Conservation (phyloP, 345 rosid genomes). For the Rhodamnia argentea region DNA sequence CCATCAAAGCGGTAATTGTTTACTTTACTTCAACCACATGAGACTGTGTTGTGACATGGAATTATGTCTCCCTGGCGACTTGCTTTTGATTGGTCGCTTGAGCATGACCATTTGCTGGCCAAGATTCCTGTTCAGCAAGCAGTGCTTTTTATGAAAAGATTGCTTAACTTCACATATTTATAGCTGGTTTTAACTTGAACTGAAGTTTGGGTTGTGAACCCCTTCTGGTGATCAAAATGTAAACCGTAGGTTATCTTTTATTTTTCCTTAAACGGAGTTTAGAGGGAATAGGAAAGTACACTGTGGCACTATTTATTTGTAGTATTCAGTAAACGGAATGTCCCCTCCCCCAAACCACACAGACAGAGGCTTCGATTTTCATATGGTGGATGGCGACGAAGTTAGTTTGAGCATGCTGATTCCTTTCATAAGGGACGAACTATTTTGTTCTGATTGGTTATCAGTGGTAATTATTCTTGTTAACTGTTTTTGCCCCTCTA, state of each 20-base stretch:
- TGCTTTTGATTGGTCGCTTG: background rate
- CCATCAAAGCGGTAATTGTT: slow-evolving; percentile 67
- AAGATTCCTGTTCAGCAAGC: background rate
- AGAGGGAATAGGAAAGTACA: background rate
- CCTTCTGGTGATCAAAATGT: background rate
- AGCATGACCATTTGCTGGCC: background rate
- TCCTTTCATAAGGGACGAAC: background rate
- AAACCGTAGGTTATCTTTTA: background rate
- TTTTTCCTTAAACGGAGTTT: background rate
- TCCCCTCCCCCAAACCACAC: background rate
- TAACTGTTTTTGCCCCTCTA: background rate
- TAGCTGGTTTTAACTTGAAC: background rate
- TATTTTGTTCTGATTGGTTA: background rate
- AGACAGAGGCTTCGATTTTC: background rate
- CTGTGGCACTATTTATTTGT: background rate
- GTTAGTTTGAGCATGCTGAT: background rate
- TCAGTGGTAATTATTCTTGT: background rate
- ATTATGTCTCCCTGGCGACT: background rate
- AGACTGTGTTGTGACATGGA: background rate
- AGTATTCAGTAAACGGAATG: background rate
- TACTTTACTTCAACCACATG: background rate
- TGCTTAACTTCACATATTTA: background rate
- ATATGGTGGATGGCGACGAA: background rate
- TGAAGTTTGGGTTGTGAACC: background rate
- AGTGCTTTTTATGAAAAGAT: background rate